Conservation (phyloP, 83 land plant species). For the Thuja plicata region DNA sequence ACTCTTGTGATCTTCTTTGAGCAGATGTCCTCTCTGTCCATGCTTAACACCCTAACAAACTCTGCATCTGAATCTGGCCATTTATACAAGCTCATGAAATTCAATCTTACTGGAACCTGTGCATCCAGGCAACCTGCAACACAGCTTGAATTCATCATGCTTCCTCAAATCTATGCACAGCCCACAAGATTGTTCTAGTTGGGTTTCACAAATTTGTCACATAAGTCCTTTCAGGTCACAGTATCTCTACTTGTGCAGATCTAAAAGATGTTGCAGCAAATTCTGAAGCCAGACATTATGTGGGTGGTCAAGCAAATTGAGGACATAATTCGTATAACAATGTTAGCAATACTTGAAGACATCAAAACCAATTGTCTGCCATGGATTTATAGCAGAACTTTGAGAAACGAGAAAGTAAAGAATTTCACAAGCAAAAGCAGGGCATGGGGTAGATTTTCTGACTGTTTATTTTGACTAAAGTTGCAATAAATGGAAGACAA, state of each 20-base stretch:
- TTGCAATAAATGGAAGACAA: neutral
- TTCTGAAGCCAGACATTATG: neutral
- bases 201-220: neutral
- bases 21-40: conserved; percentile 8
- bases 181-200: neutral
- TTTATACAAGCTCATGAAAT: conserved; percentile 20
- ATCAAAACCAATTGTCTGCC: neutral
- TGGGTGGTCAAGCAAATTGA: neutral
- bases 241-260: neutral
- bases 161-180: neutral
- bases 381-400: neutral
- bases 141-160: conserved; percentile 14
- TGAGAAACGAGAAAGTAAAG: neutral
- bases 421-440: neutral
- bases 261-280: neutral
- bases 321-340: neutral
- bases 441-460: neutral
- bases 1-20: neutral
- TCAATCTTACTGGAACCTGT: conserved; percentile 12
- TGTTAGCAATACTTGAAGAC: neutral
- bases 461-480: neutral
- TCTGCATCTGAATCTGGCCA: conserved; percentile 29
- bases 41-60: conserved; percentile 18
- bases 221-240: neutral
- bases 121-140: conserved; percentile 17